These are phyloP conservation scores for Phytophthora podocarpi DNA, from an alignment of 352 stramenopile species.

Conservation along the genomic window DNA sequence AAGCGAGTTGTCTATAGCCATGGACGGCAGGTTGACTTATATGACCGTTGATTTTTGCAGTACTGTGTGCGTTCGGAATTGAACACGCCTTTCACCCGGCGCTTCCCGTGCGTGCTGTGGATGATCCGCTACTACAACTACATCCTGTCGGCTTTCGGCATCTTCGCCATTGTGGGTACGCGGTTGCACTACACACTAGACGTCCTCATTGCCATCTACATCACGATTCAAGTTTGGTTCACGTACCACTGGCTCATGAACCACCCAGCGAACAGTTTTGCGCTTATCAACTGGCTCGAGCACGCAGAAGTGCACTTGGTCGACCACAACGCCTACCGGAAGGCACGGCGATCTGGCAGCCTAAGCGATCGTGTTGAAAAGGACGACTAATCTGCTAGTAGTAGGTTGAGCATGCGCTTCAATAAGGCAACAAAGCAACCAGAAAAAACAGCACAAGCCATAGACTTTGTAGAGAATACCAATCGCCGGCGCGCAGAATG, in stretches of 20 bases:
- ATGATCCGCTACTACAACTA: slow-evolving; percentile 86
- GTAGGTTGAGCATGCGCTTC: neutral
- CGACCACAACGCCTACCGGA: slow-evolving; percentile 79
- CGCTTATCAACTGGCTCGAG: slow-evolving; percentile 82
- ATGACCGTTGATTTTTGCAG: slow-evolving; percentile 34
- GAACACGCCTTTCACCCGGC: slow-evolving; percentile 86
- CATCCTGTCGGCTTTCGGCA: slow-evolving; percentile 55
- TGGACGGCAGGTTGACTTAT: slow-evolving; percentile 1
- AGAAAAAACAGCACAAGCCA: slow-evolving; percentile 24
- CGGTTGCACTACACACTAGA: slow-evolving; percentile 89
- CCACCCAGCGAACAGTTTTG: slow-evolving; percentile 63
- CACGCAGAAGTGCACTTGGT: slow-evolving; percentile 83
- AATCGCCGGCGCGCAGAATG: neutral
- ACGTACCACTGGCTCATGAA: slow-evolving; percentile 85
- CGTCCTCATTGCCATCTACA: slow-evolving; percentile 88
- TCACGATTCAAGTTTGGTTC: slow-evolving; percentile 84
- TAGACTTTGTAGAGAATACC: slow-evolving; percentile 31
- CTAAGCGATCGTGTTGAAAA: slow-evolving; percentile 31
- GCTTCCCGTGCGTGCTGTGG: slow-evolving; percentile 73
- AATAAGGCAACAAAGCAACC: neutral
- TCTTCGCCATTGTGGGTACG: slow-evolving; percentile 88
- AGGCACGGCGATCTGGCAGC: slow-evolving; percentile 67
- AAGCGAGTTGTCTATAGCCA: neutral
- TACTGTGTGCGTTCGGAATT: slow-evolving; percentile 82
- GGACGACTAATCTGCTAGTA: slow-evolving; percentile 17